A percentile compares a stretch with the other conserved stretches of the same genome.
Evolutionary conservation across 2,329 filamentous ascomycete genomes (phyloP).

Genomic region (Akanthomyces lecanii): DNA sequence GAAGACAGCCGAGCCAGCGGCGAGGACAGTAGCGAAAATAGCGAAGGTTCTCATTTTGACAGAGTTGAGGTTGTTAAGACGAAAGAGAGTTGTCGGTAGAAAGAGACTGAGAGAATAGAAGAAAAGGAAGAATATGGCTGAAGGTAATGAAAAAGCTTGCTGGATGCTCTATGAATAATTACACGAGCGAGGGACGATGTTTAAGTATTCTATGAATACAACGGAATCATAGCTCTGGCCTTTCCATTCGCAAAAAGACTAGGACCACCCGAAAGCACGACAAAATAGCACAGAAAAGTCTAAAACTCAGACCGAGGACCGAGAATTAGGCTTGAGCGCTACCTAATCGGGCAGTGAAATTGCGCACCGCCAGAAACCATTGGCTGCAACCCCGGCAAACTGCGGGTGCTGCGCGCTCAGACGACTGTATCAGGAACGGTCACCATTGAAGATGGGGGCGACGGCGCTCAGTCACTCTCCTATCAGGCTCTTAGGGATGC

Average conservation of each 20-base stretch:
- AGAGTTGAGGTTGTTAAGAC: not conserved
- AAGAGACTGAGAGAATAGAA: conserved; percentile 1
- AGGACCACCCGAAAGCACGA: not conserved
- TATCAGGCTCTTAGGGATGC: not conserved
- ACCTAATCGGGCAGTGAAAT: not conserved
- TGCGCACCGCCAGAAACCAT: not conserved
- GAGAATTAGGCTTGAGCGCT: conserved; percentile 5
- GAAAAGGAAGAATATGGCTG: not conserved
- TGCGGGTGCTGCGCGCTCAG: not conserved
- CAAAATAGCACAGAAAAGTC: not conserved
- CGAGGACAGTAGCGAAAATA: not conserved
- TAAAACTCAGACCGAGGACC: conserved; percentile 1
- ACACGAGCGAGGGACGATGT: not conserved
- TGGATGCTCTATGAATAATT: not conserved
- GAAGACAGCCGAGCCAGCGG: conserved; percentile 7
- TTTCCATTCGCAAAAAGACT: not conserved
- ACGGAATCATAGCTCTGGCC: not conserved
- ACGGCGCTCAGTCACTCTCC: conserved; percentile 3
- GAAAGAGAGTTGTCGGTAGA: not conserved
- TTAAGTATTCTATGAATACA: not conserved
- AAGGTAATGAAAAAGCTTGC: not conserved
- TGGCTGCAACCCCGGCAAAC: not conserved
- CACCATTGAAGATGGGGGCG: not conserved
- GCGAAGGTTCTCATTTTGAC: conserved; percentile 12
- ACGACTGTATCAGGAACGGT: conserved; percentile 12